Conservation (phyloP, 352 stramenopile species). For the Pythium dissotocum region DNA sequence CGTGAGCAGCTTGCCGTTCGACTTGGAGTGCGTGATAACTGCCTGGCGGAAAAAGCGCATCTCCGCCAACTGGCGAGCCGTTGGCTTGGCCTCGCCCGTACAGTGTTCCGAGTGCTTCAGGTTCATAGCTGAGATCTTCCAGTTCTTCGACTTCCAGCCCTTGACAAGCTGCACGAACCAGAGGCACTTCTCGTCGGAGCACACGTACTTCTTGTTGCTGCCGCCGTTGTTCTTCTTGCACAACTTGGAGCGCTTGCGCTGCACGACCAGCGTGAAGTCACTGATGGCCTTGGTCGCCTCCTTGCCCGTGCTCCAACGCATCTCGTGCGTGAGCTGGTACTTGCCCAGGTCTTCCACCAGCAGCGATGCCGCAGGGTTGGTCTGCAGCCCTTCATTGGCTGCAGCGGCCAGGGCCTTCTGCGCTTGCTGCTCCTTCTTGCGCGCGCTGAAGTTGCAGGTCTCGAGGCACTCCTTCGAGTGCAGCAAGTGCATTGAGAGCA, state of each 20-base stretch:
- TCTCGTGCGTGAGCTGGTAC: slow-evolving; percentile 75
- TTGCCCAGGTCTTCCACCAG: slow-evolving; percentile 64
- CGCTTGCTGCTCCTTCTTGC: slow-evolving; percentile 45
- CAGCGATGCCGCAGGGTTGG: slow-evolving; percentile 35
- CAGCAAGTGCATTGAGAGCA: slow-evolving; percentile 55
- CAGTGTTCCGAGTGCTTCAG: slow-evolving; percentile 73
- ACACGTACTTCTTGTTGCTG: slow-evolving; percentile 88
- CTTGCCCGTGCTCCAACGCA: slow-evolving; percentile 80
- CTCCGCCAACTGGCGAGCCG: slow-evolving; percentile 71
- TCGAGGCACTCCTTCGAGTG: slow-evolving; percentile 78
- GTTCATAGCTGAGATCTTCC: slow-evolving; percentile 90
- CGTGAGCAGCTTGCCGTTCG: slow-evolving; percentile 74
- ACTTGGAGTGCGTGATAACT: slow-evolving; percentile 77
- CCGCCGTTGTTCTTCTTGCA: slow-evolving; percentile 82
- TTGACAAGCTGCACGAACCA: slow-evolving; percentile 85
- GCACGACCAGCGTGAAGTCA: slow-evolving; percentile 76
- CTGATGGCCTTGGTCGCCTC: slow-evolving; percentile 77
- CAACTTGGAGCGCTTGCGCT: slow-evolving; percentile 77
- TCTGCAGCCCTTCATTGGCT: slow-evolving; percentile 19
- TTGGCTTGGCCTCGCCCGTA: slow-evolving; percentile 64
- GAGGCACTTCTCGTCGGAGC: slow-evolving; percentile 64
- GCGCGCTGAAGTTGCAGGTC: slow-evolving; percentile 74
- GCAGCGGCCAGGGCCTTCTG: slow-evolving; percentile 18
- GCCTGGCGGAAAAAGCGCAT: slow-evolving; percentile 79
- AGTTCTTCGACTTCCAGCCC: slow-evolving; percentile 85